phyloP scores from a whole-genome alignment of 768 basidiomycete genomes.

The Asterophora parasitica region DNA sequence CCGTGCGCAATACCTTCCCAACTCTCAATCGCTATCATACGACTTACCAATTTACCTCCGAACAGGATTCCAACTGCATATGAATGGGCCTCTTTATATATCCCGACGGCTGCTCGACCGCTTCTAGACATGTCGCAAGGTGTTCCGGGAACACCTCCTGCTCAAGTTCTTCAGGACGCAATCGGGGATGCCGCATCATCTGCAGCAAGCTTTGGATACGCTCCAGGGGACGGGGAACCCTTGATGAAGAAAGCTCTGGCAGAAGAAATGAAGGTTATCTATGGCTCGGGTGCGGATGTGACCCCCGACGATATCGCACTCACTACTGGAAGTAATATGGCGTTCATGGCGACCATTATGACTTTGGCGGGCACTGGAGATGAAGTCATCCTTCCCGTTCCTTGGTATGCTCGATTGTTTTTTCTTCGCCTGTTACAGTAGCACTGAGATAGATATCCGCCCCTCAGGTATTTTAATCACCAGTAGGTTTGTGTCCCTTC shows the following conservation, averaged over 20 bases:
- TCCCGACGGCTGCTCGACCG: slow-evolving; percentile 35
- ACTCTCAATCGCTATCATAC: background rate
- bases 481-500: slow-evolving; percentile 33
- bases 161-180: slow-evolving; percentile 42
- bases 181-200: slow-evolving; percentile 41
- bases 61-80: slow-evolving; percentile 56
- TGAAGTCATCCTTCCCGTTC: slow-evolving; percentile 68
- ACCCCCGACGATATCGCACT: slow-evolving; percentile 55
- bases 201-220: slow-evolving; percentile 48
- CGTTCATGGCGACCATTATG: slow-evolving; percentile 60
- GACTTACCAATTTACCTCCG: background rate
- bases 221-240: slow-evolving; percentile 53
- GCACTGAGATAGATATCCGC: background rate
- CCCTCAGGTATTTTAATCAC: slow-evolving; percentile 59
- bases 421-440: background rate
- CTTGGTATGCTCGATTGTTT: slow-evolving; percentile 42
- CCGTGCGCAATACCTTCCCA: slow-evolving; percentile 30
- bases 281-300: slow-evolving; percentile 48
- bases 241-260: slow-evolving; percentile 46
- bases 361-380: slow-evolving; percentile 63
- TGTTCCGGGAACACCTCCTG: slow-evolving; percentile 64
- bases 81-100: slow-evolving; percentile 48
- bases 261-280: slow-evolving; percentile 56
- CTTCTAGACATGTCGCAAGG: slow-evolving; percentile 75
- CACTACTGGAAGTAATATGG: slow-evolving; percentile 71